A percentile compares a stretch with the other conserved stretches of the same genome.
Conservation (phyloP, 352 stramenopile species). For the Phytophthora megakarya region DNA sequence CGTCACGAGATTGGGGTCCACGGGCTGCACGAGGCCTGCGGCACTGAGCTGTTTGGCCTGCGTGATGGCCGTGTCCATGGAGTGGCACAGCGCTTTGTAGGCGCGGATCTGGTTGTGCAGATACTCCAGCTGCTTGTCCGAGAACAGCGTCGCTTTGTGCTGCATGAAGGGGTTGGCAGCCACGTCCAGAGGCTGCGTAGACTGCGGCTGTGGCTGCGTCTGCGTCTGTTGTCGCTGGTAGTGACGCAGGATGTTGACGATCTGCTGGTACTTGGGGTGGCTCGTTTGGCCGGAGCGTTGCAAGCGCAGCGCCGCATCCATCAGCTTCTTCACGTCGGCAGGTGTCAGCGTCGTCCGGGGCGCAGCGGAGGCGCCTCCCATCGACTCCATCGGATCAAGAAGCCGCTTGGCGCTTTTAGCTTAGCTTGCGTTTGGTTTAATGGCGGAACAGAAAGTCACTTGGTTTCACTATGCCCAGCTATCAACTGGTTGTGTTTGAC, state of each 20-base stretch:
- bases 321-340: slow-evolving; percentile 82
- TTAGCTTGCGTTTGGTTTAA: background rate
- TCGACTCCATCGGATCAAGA: slow-evolving; percentile 22
- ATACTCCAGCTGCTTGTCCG: slow-evolving; percentile 85
- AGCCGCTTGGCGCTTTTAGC: slow-evolving; percentile 3
- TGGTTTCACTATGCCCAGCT: slow-evolving; percentile 6
- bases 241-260: slow-evolving; percentile 75
- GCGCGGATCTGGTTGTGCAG: slow-evolving; percentile 86
- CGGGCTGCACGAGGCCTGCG: background rate
- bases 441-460: slow-evolving; percentile 15
- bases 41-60: slow-evolving; percentile 32
- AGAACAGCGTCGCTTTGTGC: slow-evolving; percentile 72
- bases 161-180: slow-evolving; percentile 67
- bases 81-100: slow-evolving; percentile 84
- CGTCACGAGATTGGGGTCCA: slow-evolving; percentile 1
- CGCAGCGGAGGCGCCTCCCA: background rate
- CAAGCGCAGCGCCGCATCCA: slow-evolving; percentile 85
- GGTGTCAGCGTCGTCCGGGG: slow-evolving; percentile 47
- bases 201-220: slow-evolving; percentile 32
- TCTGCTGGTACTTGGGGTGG: slow-evolving; percentile 88
- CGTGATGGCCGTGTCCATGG: slow-evolving; percentile 71
- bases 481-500: background rate
- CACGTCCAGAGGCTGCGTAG: slow-evolving; percentile 44
- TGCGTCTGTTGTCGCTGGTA: slow-evolving; percentile 63
- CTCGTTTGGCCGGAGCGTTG: slow-evolving; percentile 73